Evolutionary conservation across 176 grass and related monocot species (phyloP), one percentile per base, ranked within the genome.

Genomic region (Oryza nivara): DNA sequence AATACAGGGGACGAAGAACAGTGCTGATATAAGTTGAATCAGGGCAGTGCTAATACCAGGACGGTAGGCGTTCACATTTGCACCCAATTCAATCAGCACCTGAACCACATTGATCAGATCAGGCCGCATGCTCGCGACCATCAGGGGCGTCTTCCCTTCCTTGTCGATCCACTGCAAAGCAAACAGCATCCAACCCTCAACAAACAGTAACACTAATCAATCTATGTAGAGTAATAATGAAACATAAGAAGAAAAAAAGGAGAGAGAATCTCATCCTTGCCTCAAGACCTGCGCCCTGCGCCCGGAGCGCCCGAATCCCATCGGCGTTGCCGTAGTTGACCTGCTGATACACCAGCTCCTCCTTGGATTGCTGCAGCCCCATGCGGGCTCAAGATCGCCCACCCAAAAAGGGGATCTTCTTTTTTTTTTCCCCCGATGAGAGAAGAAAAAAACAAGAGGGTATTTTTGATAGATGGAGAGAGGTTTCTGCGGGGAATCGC

Each of bases 341-440:
- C 86, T 99, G 91, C 81, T 99, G 88, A 84, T 99, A 92, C 68
- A 99, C 81, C 78, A 99, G 84, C 77, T 96, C 93, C 23, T 91
- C 93, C 83, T 99, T 99, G 75, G 96, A 99, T 87, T 88, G 93
- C 65, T 87, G 89, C 90, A 81, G n/a, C 65, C 96, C 96, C 96
- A 99, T 99, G 75, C 45, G 19, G 67, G 61, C 14, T 36, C 43
- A 7, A 78, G 35, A 12, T 19, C n/a, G 44, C 64, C 40, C 40
- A 7, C 40, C 14, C 41, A 46, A 75, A 75, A 58, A 78, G 56
- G 35, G 49, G 61, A 78, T 12, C 64, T 85, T 30, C 16, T 70
- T n/a, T 28, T 28, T 28, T 28, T 28, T 28, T 2, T 0, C 28
- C 20, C 28, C 46, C 46, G 46, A 12, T 48, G 11, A 14, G 12